Base-by-base conservation (phyloP, 257 asterid genomes). In the Solanum chiquidenum region DNA sequence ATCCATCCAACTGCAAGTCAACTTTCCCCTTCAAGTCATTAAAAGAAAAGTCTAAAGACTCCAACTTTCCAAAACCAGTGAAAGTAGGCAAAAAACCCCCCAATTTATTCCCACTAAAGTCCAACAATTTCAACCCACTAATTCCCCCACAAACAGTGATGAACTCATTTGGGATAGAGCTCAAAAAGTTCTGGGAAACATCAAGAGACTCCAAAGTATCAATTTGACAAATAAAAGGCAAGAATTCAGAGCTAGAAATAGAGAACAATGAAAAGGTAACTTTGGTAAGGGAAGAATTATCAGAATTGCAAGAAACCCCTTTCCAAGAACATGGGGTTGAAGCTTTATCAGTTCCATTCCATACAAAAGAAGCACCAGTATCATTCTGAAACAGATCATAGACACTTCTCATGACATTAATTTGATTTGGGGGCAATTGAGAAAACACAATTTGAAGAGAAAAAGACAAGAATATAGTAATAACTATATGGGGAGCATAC, bases 271-370 rank as follows among this genome's bases (percentile, higher is more conserved):
- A 34, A 87, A 96, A 90, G 87, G 94, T 88, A 20, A 96, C 64
- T 20, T 33, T 37, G 49, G 9, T 80, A 68, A 95, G 87, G 82
- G 96, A 94, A 21, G 96, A 88, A 87, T 93, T 66, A 80, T 87
- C 64, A 69, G 88, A 20, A 88, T 12, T 87, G 90, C 99, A 96
- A 34, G 42, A 34, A 89, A 96, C 91, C n/a, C 96, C 98, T 77
- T 3, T 89, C 99, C 99, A 96, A 20, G 96, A 91, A 91, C 98
- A 96, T 33, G 98, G 98, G 86, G 46, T 87, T 1, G 98, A 93
- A 68, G 12, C 18, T 85, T 58, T 85, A 42, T 21, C 14, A 88
- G 9, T 44, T 3, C 42, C 38, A 62, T 27, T 79, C 95, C 95
- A 93, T 86, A 69, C 86, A 90, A 92, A 92, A 23, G 92, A 86